Evolutionary conservation across 257 asterid genomes (phyloP), one percentile per base, ranked within the genome.

Genomic region (Solanum chilense): DNA sequence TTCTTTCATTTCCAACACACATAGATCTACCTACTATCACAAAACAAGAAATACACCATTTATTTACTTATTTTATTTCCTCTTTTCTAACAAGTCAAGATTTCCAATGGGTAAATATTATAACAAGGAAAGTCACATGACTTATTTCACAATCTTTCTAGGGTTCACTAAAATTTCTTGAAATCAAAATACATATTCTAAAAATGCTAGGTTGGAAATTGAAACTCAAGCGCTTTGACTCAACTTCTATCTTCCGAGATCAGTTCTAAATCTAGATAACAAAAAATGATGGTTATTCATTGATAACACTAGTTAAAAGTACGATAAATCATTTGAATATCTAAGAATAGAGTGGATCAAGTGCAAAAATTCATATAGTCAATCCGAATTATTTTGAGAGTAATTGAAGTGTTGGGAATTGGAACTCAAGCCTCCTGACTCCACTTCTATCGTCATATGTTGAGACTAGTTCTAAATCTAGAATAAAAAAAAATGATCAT

Each of bases 1-100:
- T 44, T 33, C 90, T 83, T 86, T 86, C 89, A 86, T 83, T 89
- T 60, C 88, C 90, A 64, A 64, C 73, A 75, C 56, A 78, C 56
- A 21, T 18, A 29, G 66, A 56, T 56, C 66, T 37, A 52, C 23
- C 62, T 52, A 83, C 84, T 75, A 21, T 44, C 25, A 78, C 11
- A 78, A 77, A 77, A 44, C 84, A 77, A 77, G 23, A 77, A 25
- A 76, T 76, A 76, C 37, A n/a, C n/a, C 33, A 75, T 39, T 21
- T 75, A 75, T 15, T 70, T 21, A 35, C 7, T 18, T 18, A 8
- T 25, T 76, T 76, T 15, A 41, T 42, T 76, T 45, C 84, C 84
- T 45, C 42, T 45, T 16, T 45, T 35, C 66, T 45, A 45, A 5
- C 42, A 80, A 80, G 27, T 80, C 69, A 47, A 80, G 85, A 80